A percentile compares a stretch with the other conserved stretches of the same genome.
Evolutionary conservation across 2,329 filamentous ascomycete genomes (phyloP).

Genomic region (Diaporthe sp.): DNA sequence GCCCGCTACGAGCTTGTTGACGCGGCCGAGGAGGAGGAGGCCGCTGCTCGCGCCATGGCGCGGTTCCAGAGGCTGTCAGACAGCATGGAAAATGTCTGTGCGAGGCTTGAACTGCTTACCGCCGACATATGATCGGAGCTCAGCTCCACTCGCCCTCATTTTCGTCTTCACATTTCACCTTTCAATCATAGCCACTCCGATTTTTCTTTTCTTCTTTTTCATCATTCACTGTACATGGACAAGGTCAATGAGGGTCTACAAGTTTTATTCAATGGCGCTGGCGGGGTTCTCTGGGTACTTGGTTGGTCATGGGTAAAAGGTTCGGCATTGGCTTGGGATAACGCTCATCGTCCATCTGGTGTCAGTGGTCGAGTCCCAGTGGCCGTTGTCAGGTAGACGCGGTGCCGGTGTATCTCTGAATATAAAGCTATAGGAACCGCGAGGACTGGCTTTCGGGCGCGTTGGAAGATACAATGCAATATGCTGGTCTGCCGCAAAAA

Average conservation of each 20-base stretch:
- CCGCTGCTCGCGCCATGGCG: slow-evolving; percentile 61
- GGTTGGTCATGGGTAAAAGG: slow-evolving; percentile 20
- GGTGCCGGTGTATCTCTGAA: slow-evolving; percentile 1
- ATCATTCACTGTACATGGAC: slow-evolving; percentile 36
- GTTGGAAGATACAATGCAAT: background rate
- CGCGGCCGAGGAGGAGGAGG: slow-evolving; percentile 62
- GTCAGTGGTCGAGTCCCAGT: slow-evolving; percentile 4
- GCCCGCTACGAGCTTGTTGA: slow-evolving; percentile 76
- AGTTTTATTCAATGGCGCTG: slow-evolving; percentile 28
- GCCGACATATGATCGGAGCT: slow-evolving; percentile 46
- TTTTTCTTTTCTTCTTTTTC: slow-evolving; percentile 19
- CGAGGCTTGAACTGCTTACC: slow-evolving; percentile 55
- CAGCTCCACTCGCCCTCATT: background rate
- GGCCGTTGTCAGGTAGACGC: background rate
- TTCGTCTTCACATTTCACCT: background rate
- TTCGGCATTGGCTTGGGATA: background rate
- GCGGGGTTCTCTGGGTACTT: background rate
- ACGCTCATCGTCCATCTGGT: background rate
- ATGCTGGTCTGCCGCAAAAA: slow-evolving; percentile 14
- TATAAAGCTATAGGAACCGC: slow-evolving; percentile 29
- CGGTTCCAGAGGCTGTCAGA: slow-evolving; percentile 65
- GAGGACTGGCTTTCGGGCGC: slow-evolving; percentile 14
- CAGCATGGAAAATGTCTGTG: slow-evolving; percentile 53
- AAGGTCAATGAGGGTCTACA: slow-evolving; percentile 31
- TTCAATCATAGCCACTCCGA: slow-evolving; percentile 32